Conservation (phyloP, 441 rosid species). For the Eruca vesicaria region DNA sequence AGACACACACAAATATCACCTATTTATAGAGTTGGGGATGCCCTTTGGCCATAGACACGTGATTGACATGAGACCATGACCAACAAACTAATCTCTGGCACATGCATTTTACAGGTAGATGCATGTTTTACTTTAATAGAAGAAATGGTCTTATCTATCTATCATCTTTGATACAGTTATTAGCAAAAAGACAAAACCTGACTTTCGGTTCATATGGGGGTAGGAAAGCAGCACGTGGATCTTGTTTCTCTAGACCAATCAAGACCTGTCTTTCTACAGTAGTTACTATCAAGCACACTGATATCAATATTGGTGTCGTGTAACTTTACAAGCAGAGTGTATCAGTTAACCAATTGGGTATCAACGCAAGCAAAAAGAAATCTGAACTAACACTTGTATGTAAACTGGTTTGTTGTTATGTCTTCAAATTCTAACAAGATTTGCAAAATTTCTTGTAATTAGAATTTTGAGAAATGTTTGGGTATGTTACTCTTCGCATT, state of each 20-base stretch:
- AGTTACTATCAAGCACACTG: not conserved
- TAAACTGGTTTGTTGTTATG: not conserved
- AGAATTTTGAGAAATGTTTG: too few species aligned
- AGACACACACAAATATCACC: not conserved
- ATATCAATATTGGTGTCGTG: not conserved
- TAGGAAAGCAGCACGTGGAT: constrained; percentile 34
- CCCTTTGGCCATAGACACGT: constrained; percentile 24
- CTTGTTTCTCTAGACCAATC: constrained; percentile 28
- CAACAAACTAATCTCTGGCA: constrained; percentile 30
- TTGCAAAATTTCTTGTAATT: too few species aligned
- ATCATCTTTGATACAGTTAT: constrained; percentile 11
- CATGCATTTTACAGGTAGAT: constrained; percentile 33
- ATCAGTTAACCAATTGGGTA: not conserved
- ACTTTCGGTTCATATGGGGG: constrained; percentile 27
- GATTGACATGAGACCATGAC: constrained; percentile 34
- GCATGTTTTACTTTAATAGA: constrained; percentile 24
- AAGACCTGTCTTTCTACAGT: constrained; percentile 2
- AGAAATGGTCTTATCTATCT: constrained; percentile 23
- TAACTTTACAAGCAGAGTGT: not conserved
- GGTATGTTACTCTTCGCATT: too few species aligned
- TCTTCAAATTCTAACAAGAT: too few species aligned
- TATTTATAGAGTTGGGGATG: constrained; percentile 30
- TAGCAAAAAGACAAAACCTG: constrained; percentile 33
- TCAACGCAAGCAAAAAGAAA: too few species aligned
- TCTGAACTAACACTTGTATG: not conserved